Percentiles rank a stretch among this genome's conserved stretches.
Evolutionary conservation across 2,329 filamentous ascomycete species (phyloP).

Genomic region (Penicillium freii): DNA sequence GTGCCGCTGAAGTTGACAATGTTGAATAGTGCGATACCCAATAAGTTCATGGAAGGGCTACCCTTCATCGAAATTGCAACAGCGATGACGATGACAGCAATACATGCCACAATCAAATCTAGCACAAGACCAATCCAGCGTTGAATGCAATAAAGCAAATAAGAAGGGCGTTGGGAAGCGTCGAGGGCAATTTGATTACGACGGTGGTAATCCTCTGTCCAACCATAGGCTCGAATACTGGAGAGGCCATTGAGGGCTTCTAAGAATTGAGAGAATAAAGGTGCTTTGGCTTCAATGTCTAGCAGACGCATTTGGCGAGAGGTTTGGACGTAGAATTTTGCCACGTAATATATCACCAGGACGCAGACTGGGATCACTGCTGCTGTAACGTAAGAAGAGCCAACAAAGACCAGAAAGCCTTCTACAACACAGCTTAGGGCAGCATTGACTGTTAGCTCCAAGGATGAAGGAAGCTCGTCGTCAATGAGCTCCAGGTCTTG

Average conservation of each 20-base stretch:
- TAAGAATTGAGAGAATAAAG: constrained; percentile 34
- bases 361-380: constrained; percentile 41
- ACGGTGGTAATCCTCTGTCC: constrained; percentile 42
- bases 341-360: constrained; percentile 42
- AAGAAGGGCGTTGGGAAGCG: constrained; percentile 7
- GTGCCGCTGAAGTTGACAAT: constrained; percentile 24
- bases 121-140: constrained; percentile 10
- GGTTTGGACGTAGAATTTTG: constrained; percentile 50
- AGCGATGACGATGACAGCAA: constrained; percentile 24
- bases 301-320: constrained; percentile 51
- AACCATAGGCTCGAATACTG: constrained; percentile 54
- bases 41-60: constrained; percentile 10
- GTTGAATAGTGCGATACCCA: constrained; percentile 25
- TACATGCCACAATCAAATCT: constrained; percentile 24
- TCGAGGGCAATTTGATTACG: constrained; percentile 9
- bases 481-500: constrained; percentile 35
- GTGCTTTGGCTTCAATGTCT: constrained; percentile 58
- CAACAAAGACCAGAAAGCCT: constrained; percentile 35
- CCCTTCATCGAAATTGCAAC: constrained; percentile 20
- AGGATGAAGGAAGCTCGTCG: constrained; percentile 25
- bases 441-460: constrained; percentile 22
- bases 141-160: constrained; percentile 10
- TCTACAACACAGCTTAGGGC: constrained; percentile 31
- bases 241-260: constrained; percentile 51
- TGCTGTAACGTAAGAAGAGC: constrained; percentile 39